Conservation (phyloP, 371 early-diverging fungal species). For the Syncephalastrum sp. region DNA sequence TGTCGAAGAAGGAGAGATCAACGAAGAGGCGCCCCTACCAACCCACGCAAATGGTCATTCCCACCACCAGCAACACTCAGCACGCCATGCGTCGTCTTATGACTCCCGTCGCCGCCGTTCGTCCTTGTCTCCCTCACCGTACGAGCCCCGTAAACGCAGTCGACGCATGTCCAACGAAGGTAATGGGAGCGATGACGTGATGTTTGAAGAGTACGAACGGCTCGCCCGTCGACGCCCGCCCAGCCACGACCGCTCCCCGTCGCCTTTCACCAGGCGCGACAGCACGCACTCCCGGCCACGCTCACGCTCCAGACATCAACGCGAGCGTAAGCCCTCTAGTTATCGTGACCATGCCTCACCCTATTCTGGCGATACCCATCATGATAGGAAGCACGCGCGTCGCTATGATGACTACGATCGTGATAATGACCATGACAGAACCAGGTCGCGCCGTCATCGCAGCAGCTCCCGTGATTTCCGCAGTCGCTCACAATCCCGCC, state of each 20-base stretch:
- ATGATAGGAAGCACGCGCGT: neutral
- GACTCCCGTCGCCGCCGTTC: neutral
- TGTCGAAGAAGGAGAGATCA: constrained; percentile 33
- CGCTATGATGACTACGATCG: no score
- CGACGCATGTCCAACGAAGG: constrained; percentile 7
- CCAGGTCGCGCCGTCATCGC: no score
- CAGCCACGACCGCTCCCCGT: constrained; percentile 8
- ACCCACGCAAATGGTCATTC: neutral
- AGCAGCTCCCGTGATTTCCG: no score
- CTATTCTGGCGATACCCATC: constrained; percentile 11
- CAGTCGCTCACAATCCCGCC: no score
- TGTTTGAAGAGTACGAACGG: constrained; percentile 45
- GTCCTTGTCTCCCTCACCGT: neutral
- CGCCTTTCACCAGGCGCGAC: constrained; percentile 5
- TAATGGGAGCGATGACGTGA: constrained; percentile 27
- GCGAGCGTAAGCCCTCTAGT: constrained; percentile 1
- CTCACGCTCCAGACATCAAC: constrained; percentile 9
- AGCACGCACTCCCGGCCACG: constrained; percentile 3
- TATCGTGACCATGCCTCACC: constrained; percentile 9
- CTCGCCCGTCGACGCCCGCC: constrained; percentile 20
- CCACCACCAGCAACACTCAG: neutral
- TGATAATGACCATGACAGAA: no score
- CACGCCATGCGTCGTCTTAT: neutral
- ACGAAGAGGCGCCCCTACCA: constrained; percentile 13
- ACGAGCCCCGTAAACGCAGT: constrained; percentile 12